Percentiles rank a stretch among this genome's conserved stretches.
phyloP scores from a whole-genome alignment of 257 asterid genomes.

The Cruciata laevipes region DNA sequence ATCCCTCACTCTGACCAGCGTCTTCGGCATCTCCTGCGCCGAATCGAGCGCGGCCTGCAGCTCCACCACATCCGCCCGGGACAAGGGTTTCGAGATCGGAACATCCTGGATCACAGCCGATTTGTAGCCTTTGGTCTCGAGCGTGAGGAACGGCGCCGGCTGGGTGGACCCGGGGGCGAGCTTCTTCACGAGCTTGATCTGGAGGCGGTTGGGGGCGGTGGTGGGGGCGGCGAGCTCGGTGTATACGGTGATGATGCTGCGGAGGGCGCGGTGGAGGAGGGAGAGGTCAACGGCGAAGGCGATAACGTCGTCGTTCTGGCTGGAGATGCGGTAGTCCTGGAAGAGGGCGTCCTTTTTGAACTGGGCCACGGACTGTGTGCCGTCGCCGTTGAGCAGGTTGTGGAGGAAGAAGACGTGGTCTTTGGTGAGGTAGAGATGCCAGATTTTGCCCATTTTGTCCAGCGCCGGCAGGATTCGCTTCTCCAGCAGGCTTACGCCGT shows the following conservation, averaged over 20 bases:
- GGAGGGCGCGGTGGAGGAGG: conserved; percentile 94
- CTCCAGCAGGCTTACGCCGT: conserved; percentile 73
- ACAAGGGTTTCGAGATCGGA: conserved; percentile 82
- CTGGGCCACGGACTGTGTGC: conserved; percentile 81
- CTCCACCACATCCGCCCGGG: conserved; percentile 63
- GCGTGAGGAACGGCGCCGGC: conserved; percentile 63
- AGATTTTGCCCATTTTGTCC: conserved; percentile 69
- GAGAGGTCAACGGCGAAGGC: conserved; percentile 75
- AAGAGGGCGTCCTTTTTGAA: conserved; percentile 59
- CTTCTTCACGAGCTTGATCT: conserved; percentile 74
- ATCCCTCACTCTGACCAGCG: conserved; percentile 59
- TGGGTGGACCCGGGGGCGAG: conserved; percentile 64
- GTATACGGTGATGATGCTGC: conserved; percentile 65
- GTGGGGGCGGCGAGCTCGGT: conserved; percentile 23
- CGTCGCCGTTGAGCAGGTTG: conserved; percentile 84
- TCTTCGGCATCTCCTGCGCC: conserved; percentile 65
- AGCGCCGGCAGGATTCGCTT: conserved; percentile 77
- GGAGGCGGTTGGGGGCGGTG: conserved; percentile 31
- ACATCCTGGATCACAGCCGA: conserved; percentile 94
- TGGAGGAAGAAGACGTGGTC: conserved; percentile 85
- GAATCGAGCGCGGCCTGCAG: conserved; percentile 58
- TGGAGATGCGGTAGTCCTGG: conserved; percentile 62
- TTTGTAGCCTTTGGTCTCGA: conserved; percentile 69
- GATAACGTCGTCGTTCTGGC: conserved; percentile 63
- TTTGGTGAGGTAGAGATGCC: conserved; percentile 68